Conservation (phyloP, 2,329 filamentous ascomycete species). For the Penicillium verrucosum region DNA sequence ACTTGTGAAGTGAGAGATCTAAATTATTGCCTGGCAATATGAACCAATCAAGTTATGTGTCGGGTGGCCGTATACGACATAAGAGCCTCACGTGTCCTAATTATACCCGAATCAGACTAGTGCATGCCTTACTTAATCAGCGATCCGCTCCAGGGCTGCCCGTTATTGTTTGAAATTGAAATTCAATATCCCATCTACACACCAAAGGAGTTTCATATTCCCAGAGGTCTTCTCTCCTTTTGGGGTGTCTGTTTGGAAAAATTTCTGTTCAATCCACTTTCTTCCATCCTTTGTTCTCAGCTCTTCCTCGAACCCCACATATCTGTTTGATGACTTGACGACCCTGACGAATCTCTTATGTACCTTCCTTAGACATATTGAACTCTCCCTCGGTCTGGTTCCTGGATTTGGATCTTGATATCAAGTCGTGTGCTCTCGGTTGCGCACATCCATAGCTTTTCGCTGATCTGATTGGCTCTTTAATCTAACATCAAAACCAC, state of each 20-base stretch:
- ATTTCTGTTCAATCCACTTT: conserved; percentile 11
- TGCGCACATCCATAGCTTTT: neutral
- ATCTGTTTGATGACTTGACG: conserved; percentile 39
- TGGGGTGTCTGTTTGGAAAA: conserved; percentile 3
- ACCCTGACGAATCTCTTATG: conserved; percentile 41
- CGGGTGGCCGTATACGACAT: neutral
- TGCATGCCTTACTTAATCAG: conserved; percentile 11
- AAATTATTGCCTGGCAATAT: too few species aligned
- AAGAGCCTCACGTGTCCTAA: conserved; percentile 20
- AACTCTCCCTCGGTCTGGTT: conserved; percentile 13
- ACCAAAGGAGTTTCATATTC: neutral
- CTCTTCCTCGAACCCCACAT: conserved; percentile 16
- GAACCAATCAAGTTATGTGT: too few species aligned
- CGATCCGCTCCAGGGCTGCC: conserved; percentile 15
- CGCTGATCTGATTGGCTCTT: conserved; percentile 5
- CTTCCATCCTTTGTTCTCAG: conserved; percentile 18
- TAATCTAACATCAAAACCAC: conserved; percentile 7
- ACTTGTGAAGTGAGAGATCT: too few species aligned
- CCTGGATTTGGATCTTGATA: conserved; percentile 7
- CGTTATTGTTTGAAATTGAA: conserved; percentile 13
- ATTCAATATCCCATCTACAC: conserved; percentile 12
- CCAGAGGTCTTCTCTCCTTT: conserved; percentile 7
- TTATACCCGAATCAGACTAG: conserved; percentile 20
- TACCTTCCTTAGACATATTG: conserved; percentile 28
- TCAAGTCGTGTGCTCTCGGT: neutral